A percentile compares a stretch with the other conserved stretches of the same genome.
Evolutionary conservation across 1,284 basidiomycete species (phyloP).

Genomic region (Irpex rosettiformis): DNA sequence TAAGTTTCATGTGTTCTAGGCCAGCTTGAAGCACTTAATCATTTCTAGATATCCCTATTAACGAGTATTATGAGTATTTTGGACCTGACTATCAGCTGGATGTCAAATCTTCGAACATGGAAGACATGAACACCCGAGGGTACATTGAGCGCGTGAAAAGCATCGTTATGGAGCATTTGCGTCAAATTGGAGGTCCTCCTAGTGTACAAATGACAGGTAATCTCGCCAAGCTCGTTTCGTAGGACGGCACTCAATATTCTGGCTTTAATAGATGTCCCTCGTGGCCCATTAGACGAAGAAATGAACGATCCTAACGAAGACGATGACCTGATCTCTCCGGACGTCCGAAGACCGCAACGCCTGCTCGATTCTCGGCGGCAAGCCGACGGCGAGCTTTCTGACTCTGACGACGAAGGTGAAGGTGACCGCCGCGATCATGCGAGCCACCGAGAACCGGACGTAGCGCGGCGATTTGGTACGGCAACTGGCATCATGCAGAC

Average conservation of each 20-base stretch:
- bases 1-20: constrained; percentile 28
- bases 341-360: constrained; percentile 72
- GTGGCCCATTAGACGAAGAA: constrained; percentile 72
- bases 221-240: constrained; percentile 18
- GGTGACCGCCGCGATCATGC: constrained; percentile 70
- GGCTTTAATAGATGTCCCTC: constrained; percentile 61
- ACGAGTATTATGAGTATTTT: constrained; percentile 99
- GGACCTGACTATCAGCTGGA: constrained; percentile 98
- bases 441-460: constrained; percentile 51
- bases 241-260: background rate
- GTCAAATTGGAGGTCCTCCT: constrained; percentile 83
- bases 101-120: constrained; percentile 93
- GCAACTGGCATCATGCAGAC: constrained; percentile 67
- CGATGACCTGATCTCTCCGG: constrained; percentile 76
- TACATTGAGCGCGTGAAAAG: constrained; percentile 93
- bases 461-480: constrained; percentile 59
- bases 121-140: constrained; percentile 91
- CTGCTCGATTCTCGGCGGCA: constrained; percentile 72
- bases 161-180: constrained; percentile 89
- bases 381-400: constrained; percentile 77
- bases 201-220: constrained; percentile 86
- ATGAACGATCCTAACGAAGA: constrained; percentile 78
- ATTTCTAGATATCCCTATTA: constrained; percentile 82
- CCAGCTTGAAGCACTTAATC: background rate
- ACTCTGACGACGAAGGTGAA: constrained; percentile 86